Evolutionary conservation across 768 basidiomycete genomes (phyloP), one percentile per base, ranked within the genome.

Genomic region (Lactarius deliciosus): DNA sequence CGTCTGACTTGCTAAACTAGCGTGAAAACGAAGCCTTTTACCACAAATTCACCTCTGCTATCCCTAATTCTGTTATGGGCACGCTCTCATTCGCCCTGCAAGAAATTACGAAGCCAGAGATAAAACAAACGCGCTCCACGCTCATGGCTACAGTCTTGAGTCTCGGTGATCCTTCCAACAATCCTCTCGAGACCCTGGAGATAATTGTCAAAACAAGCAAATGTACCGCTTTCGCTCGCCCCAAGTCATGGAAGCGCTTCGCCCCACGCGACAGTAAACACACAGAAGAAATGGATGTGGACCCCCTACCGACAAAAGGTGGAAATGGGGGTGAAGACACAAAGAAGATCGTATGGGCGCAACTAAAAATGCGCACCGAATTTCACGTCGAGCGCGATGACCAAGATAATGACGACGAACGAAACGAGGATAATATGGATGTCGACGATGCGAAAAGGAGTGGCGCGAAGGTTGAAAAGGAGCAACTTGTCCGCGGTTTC

Each of bases 211-310:
- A 89, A 72, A 82, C 86, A 25, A 88, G 86, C 69, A 98, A 98
- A 77, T 89, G 87, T 61, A 95, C 93, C 0, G 85, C 89, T 30
- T 72, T 85, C 25, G 82, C 84, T 3, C 80, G 85, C 40, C 87
- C 93, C 0, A 88, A 90, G 61, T 76, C 86, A 38, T 89, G 90
- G 86, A 96, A 94, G 77, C 92, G 91, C 74, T 90, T 87, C 74
- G 83, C 76, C 43, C 73, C 80, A 61, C 79, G 82, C 32, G 70
- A 72, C 63, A 41, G 64, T 54, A 64, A 69, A 36, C 68, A 71
- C 20, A 76, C 77, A 67, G 76, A 76, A 7, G 75, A 71, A 41
- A 77, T 79, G 32, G 73, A 77, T 13, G 75, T 71, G 22, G 72
- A 79, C 0, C 6, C 34, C 2, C 53, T 6, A 15, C 30, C 57